Evolutionary conservation across 352 stramenopile species (phyloP).

Genomic region (Phytophthora syringae): DNA sequence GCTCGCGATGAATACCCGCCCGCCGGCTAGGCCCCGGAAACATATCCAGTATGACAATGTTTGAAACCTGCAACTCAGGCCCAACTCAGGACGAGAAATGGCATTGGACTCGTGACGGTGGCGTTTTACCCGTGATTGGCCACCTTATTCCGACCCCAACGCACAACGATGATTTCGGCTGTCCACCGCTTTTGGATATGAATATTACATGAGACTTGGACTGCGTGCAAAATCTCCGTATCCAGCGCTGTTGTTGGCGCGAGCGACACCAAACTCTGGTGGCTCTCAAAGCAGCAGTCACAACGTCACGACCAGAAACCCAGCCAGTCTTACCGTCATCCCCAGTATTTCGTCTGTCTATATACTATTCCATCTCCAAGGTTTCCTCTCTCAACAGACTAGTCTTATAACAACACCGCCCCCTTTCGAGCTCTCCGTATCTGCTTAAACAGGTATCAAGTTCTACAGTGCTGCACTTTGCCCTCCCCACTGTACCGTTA

Average conservation of each 20-base stretch:
- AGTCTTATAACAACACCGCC: not conserved
- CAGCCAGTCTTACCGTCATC: not conserved
- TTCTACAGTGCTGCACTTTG: too few relatives aligned
- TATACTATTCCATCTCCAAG: not conserved
- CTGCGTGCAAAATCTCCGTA: not conserved
- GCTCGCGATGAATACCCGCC: not conserved
- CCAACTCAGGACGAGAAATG: constrained; percentile 1
- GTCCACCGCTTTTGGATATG: too few relatives aligned
- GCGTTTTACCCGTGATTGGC: not conserved
- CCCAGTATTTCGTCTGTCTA: not conserved
- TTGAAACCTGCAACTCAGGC: not conserved
- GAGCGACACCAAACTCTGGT: constrained; percentile 1
- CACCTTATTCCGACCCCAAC: constrained; percentile 5
- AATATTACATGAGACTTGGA: too few relatives aligned
- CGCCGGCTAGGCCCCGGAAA: not conserved
- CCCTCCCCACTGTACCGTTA: constrained; percentile 7
- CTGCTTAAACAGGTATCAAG: not conserved
- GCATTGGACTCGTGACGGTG: not conserved
- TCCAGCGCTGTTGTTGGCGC: not conserved
- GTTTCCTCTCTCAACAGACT: not conserved
- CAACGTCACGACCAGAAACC: constrained; percentile 12
- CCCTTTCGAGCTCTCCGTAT: not conserved
- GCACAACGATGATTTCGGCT: constrained; percentile 13
- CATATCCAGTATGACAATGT: not conserved
- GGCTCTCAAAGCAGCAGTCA: constrained; percentile 10